Base-by-base conservation (phyloP, 768 basidiomycete species). In the Auricularia auricula-judae region DNA sequence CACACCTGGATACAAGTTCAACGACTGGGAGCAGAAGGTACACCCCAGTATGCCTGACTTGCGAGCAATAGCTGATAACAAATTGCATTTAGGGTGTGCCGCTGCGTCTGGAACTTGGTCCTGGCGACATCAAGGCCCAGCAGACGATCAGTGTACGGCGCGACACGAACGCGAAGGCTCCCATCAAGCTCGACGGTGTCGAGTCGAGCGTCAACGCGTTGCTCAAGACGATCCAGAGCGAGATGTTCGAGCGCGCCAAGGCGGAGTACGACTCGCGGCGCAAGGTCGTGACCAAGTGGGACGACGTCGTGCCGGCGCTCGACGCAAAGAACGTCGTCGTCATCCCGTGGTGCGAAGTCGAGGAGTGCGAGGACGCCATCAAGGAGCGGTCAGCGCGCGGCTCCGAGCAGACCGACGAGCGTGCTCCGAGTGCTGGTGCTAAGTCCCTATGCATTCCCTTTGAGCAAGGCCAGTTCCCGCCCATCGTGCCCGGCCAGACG, bases 11-110 rank as follows among this genome's bases (percentile, higher is more conserved):
- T 98, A 89, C 80, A 99, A 99, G 78, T 99, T 97, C 80, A 97
- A 98, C 73, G 93, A 98, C 71, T 98, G 96, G 94, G 97, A 99
- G 79, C 89, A 98, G 77, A 92, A 96, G 85, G 93, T 90, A 66
- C 59, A 76, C 66, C 66, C 44, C 59, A 51, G 10, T n/a, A 44
- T 23, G 56, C 43, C 2, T 44, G 53, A 36, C 54, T 56, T 43
- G 8, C 21, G 8, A 51, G 18, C 21, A 18, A 16, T 16, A 5
- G 47, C 56, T 59, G 56, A 59, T 0, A 21, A 11, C 5, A 18
- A 51, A 1, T 58, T 16, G 53, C 44, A 18, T 14, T 3, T 68
- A 94, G 90, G 97, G 97, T 73, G 94, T 98, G 53, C 97, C 97
- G 12, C 81, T 99, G 67, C 93, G 97, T 68, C 88, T 99, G 67